Evolutionary conservation across 2,329 filamentous ascomycete species (phyloP).

Genomic region (Xylariomycetidae sp.): DNA sequence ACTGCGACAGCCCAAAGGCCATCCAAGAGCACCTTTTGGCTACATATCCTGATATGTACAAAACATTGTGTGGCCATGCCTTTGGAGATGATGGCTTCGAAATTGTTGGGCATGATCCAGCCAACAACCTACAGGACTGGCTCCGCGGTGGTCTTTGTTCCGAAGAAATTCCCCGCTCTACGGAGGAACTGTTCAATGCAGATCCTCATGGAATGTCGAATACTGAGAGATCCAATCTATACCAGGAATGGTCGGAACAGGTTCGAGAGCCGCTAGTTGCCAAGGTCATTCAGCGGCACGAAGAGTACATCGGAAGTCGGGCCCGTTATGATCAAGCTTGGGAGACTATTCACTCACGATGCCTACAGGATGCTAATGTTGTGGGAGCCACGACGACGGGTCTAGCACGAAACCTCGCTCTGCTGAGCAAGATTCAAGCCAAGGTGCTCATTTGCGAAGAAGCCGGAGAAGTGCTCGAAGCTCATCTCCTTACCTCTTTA

Average conservation of each 20-base stretch:
- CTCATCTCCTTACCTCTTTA: constrained; percentile 55
- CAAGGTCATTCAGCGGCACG: constrained; percentile 4
- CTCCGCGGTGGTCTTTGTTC: constrained; percentile 5
- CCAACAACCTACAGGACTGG: constrained; percentile 17
- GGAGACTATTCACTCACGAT: constrained; percentile 32
- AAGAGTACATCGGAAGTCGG: constrained; percentile 9
- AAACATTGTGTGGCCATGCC: constrained; percentile 21
- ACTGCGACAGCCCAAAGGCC: constrained; percentile 9
- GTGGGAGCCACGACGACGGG: constrained; percentile 59
- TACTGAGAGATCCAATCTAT: constrained; percentile 19
- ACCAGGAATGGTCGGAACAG: constrained; percentile 24
- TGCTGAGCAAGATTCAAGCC: constrained; percentile 42
- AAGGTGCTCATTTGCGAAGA: constrained; percentile 65
- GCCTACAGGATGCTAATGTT: constrained; percentile 37
- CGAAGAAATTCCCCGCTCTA: constrained; percentile 1
- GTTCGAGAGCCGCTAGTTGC: constrained; percentile 17
- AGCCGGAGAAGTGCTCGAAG: constrained; percentile 63
- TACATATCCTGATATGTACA: constrained; percentile 16
- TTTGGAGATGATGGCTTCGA: constrained; percentile 19
- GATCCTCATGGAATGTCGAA: constrained; percentile 16
- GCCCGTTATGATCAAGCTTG: constrained; percentile 14
- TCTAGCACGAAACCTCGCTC: constrained; percentile 44
- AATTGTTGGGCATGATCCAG: constrained; percentile 10
- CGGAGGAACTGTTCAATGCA: constrained; percentile 7
- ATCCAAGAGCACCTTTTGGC: constrained; percentile 17